These are phyloP conservation scores for Amanita rubescens DNA, from an alignment of 768 basidiomycete genomes.

Conservation along the genomic window DNA sequence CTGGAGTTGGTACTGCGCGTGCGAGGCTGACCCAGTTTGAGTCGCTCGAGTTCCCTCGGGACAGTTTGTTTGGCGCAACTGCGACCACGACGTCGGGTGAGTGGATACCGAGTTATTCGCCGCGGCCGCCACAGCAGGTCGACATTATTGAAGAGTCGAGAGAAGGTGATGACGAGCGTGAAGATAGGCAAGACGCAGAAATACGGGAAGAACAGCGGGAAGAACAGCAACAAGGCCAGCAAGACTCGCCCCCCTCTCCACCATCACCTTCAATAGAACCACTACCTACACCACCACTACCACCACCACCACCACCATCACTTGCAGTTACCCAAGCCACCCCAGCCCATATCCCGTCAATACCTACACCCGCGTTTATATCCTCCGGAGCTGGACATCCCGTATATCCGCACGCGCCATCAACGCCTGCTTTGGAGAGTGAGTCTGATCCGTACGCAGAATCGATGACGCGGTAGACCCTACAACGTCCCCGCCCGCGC, in stretches of 20 bases:
- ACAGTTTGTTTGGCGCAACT: neutral
- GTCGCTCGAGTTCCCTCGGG: neutral
- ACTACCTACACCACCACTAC: neutral
- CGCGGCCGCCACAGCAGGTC: no score
- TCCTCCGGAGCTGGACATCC: neutral
- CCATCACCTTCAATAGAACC: neutral
- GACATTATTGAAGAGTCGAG: no score
- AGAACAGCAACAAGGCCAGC: neutral
- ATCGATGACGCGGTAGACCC: neutral
- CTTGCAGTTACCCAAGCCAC: neutral
- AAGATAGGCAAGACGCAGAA: no score
- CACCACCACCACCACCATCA: neutral
- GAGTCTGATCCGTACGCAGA: neutral
- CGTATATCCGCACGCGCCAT: neutral
- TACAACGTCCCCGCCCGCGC: no score
- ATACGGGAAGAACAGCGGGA: neutral
- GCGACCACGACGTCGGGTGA: no score
- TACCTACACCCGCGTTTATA: neutral
- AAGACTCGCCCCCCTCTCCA: neutral
- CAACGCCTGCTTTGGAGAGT: neutral
- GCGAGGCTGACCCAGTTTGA: neutral
- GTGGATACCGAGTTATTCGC: no score
- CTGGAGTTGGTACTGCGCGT: neutral
- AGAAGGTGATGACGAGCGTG: no score
- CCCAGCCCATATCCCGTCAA: neutral